Base-by-base conservation (phyloP, 2,329 filamentous ascomycete species). In the Neophaeococcomyces aloes region DNA sequence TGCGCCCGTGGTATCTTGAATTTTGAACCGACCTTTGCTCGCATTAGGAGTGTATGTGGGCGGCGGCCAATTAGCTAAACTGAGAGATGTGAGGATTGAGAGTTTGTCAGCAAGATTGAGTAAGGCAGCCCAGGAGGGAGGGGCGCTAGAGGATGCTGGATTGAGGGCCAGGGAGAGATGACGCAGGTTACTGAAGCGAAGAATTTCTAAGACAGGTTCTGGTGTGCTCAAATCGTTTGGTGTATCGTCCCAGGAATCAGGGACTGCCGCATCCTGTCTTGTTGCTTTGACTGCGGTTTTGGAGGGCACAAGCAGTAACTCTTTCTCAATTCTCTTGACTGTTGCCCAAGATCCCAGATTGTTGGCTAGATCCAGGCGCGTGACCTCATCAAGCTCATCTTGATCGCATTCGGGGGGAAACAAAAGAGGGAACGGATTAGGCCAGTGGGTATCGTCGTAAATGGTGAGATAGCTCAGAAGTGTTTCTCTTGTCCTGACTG, bases 21-120 rank as follows among this genome's bases (percentile, higher is more conserved):
- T 34, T 13, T 47, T 32, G 7, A 45, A 40, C 29, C 50, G 44
- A 35, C 43, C 52, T 23, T 43, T 53, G 34, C 61, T 60, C 2
- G 74, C 61, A 47, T 75, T 72, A 0, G 74, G 73, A 0, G 73
- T 76, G n/a, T 72, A 59, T 0, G 70, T 74, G 2, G 77, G 77
- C 15, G 65, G 61, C 2, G 76, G 75, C 77, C 77, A 81, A 56
- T 76, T 67, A 2, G 76, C 76, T 2, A 81, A 64, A 0, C 76
- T 80, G 2, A 81, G 63, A 50, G 80, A 76, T 0, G 75, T 79
- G 18, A 81, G 57, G 3, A 68, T 75, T n/a, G 71, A 65, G 1
- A 77, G 58, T 19, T 72, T 64, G 0, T 69, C 65, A 0, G 76
- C 65, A 1, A 81, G 56, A 1, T 62, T 59, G 2, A 81, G 61